A percentile compares a stretch with the other conserved stretches of the same genome.
Conservation (phyloP, 306 rosid species). For the Pterocarpus macrocarpus region DNA sequence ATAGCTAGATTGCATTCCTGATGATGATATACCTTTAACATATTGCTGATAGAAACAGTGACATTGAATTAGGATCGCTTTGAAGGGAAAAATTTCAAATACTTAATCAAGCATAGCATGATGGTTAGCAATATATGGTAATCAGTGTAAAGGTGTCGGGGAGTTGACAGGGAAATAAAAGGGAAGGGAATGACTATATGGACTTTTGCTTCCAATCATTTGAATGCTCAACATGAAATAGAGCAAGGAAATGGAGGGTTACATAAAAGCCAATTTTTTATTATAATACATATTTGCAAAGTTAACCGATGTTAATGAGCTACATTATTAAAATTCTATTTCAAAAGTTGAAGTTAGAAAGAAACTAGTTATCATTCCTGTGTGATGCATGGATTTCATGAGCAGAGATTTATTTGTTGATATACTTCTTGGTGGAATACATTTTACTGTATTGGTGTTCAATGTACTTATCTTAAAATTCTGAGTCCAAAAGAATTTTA, state of each 20-base stretch:
- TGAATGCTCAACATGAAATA: conserved; percentile 3
- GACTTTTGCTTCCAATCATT: neutral
- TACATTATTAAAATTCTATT: neutral
- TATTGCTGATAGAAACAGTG: conserved; percentile 72
- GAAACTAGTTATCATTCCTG: neutral
- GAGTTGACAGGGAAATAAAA: neutral
- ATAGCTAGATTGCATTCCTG: conserved; percentile 88
- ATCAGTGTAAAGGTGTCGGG: neutral
- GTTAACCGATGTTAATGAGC: neutral
- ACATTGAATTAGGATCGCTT: conserved; percentile 38
- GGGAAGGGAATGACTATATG: conserved; percentile 19
- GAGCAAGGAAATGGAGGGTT: conserved; percentile 9
- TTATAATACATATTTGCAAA: neutral
- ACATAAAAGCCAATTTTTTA: neutral
- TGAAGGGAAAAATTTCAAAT: conserved; percentile 10
- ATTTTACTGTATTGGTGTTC: neutral
- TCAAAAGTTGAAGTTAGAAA: neutral
- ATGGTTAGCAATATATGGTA: conserved; percentile 5
- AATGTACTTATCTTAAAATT: no score
- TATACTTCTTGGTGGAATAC: conserved; percentile 14
- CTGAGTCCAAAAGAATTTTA: neutral
- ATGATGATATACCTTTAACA: conserved; percentile 79
- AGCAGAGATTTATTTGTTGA: neutral
- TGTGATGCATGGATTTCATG: neutral
- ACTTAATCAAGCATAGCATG: neutral